A percentile compares a stretch with the other conserved stretches of the same genome.
Conservation (phyloP, 805 yeast genomes). For the Metschnikowia henanensis region DNA sequence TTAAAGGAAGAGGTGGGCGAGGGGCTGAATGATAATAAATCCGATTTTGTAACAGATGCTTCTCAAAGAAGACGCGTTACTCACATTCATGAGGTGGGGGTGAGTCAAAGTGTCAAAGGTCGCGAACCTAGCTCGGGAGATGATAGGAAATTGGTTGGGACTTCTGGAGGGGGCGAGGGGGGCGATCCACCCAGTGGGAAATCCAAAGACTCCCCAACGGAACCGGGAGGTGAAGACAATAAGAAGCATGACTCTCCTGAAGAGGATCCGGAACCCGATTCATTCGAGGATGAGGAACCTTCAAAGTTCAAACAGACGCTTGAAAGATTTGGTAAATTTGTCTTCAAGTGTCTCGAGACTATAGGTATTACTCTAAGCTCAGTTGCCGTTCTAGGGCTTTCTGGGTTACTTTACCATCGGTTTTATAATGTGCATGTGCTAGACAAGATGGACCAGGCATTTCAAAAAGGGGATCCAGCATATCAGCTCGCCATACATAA, state of each 20-base stretch:
- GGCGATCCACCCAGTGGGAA: slow-evolving; percentile 5
- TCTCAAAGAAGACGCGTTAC: neutral
- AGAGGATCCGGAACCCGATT: slow-evolving; percentile 11
- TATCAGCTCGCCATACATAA: slow-evolving; percentile 57
- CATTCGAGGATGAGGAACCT: slow-evolving; percentile 14
- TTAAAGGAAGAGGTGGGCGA: slow-evolving; percentile 1
- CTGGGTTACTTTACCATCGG: slow-evolving; percentile 71
- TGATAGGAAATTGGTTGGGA: neutral
- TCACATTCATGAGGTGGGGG: slow-evolving; percentile 4
- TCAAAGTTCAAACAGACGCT: slow-evolving; percentile 22
- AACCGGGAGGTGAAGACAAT: slow-evolving; percentile 3
- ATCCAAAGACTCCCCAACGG: slow-evolving; percentile 4
- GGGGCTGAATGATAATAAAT: neutral
- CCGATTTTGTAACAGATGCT: neutral
- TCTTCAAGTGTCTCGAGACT: slow-evolving; percentile 57
- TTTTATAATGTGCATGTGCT: slow-evolving; percentile 59
- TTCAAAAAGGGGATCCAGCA: slow-evolving; percentile 66
- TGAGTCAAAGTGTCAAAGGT: neutral
- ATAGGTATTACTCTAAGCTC: slow-evolving; percentile 72
- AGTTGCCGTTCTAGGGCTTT: slow-evolving; percentile 62
- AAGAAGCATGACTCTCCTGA: slow-evolving; percentile 17
- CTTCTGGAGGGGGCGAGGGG: neutral
- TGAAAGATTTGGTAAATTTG: slow-evolving; percentile 24
- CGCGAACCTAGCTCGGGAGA: neutral
- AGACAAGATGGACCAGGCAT: slow-evolving; percentile 63